Percentiles rank a stretch among this genome's conserved stretches.
These are phyloP conservation scores for Epichloe scottii DNA, from an alignment of 2,329 filamentous ascomycete genomes.

Conservation along the genomic window DNA sequence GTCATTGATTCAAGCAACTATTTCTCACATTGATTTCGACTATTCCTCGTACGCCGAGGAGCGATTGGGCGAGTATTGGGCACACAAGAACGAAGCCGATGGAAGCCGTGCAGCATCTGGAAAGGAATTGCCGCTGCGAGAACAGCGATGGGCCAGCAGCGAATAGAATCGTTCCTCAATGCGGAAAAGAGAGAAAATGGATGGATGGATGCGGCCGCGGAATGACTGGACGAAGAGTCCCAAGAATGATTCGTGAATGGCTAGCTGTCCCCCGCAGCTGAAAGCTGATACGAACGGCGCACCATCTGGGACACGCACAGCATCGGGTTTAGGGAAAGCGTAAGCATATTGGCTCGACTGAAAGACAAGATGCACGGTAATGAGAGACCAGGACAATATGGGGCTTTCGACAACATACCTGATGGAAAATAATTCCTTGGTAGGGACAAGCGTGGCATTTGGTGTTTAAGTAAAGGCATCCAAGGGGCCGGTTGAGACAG, in stretches of 20 bases:
- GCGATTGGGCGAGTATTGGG: constrained; percentile 82
- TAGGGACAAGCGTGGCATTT: constrained; percentile 2
- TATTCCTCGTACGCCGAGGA: constrained; percentile 85
- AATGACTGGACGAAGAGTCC: background rate
- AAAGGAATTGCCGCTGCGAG: constrained; percentile 59
- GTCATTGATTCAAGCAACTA: constrained; percentile 87
- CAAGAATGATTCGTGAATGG: background rate
- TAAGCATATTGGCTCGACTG: background rate
- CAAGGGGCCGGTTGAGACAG: background rate
- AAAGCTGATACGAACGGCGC: background rate
- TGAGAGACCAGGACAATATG: background rate
- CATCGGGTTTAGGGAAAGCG: background rate
- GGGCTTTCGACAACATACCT: background rate
- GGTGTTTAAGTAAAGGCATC: constrained; percentile 1
- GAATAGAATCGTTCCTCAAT: constrained; percentile 5
- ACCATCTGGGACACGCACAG: background rate
- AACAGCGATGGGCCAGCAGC: constrained; percentile 58
- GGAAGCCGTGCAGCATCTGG: constrained; percentile 41
- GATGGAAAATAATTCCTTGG: background rate
- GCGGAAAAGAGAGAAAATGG: background rate
- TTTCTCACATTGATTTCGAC: constrained; percentile 93
- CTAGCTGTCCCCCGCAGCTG: background rate
- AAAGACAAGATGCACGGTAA: background rate
- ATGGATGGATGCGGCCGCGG: background rate
- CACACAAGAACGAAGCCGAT: constrained; percentile 66